Conservation (phyloP, 305 asterid genomes). For the Fraxinus floribunda region DNA sequence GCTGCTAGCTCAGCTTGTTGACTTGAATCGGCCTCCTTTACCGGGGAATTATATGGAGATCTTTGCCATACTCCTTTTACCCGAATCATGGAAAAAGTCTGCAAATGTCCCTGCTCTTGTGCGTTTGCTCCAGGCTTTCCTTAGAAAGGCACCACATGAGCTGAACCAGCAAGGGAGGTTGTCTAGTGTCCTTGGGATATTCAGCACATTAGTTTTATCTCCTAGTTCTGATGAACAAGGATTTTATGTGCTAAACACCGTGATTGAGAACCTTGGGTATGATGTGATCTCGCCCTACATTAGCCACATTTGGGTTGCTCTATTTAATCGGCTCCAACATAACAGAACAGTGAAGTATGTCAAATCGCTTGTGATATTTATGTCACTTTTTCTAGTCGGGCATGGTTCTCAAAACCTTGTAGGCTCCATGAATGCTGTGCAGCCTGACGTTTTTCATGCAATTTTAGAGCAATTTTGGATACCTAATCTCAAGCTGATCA, state of each 20-base stretch:
- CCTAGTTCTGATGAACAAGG: slow-evolving; percentile 83
- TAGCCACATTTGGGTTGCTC: slow-evolving; percentile 71
- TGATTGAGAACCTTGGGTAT: slow-evolving; percentile 78
- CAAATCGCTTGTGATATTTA: slow-evolving; percentile 72
- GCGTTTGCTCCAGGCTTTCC: slow-evolving; percentile 88
- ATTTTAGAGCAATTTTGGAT: slow-evolving; percentile 81
- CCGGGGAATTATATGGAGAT: slow-evolving; percentile 75
- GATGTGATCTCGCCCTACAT: slow-evolving; percentile 62
- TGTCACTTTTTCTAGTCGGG: slow-evolving; percentile 87
- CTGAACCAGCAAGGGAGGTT: slow-evolving; percentile 78
- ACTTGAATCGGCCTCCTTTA: slow-evolving; percentile 61
- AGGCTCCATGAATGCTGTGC: slow-evolving; percentile 72
- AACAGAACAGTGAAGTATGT: slow-evolving; percentile 59
- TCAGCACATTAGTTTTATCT: slow-evolving; percentile 58
- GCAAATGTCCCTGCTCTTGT: slow-evolving; percentile 94
- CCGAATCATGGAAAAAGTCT: slow-evolving; percentile 82
- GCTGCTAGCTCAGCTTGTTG: slow-evolving; percentile 94
- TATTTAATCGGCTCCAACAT: slow-evolving; percentile 63
- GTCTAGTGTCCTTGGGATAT: slow-evolving; percentile 74
- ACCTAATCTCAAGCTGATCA: slow-evolving; percentile 71
- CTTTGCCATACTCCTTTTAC: slow-evolving; percentile 69
- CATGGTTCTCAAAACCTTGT: slow-evolving; percentile 72
- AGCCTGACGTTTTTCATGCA: slow-evolving; percentile 54
- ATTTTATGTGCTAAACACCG: slow-evolving; percentile 89
- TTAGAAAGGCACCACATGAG: slow-evolving; percentile 80